Percentiles rank a stretch among this genome's conserved stretches.
Conservation (phyloP, 1,139 yeast species). For the Oligophagozyma castellii region DNA sequence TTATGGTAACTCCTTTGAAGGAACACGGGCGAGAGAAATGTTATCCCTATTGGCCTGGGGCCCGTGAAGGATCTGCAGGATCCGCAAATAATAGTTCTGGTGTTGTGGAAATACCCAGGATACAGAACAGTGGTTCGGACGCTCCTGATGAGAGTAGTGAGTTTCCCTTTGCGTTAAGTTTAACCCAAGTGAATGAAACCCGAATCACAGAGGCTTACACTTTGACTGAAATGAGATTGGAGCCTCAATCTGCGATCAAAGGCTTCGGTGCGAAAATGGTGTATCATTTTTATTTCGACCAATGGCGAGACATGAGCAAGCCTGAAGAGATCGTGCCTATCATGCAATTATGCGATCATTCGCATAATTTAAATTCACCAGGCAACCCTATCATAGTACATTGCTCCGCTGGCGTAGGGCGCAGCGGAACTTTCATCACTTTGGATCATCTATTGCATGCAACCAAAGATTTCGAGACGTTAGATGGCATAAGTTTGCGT, state of each 20-base stretch:
- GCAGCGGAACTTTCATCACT: constrained; percentile 63
- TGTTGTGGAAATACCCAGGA: constrained; percentile 6
- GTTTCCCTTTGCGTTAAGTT: constrained; percentile 11
- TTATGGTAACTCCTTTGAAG: constrained; percentile 75
- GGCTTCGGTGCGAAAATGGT: constrained; percentile 22
- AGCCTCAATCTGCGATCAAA: constrained; percentile 7
- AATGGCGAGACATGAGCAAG: constrained; percentile 34
- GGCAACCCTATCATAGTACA: constrained; percentile 37
- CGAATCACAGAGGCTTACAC: constrained; percentile 14
- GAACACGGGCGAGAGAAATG: constrained; percentile 57
- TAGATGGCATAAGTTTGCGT: constrained; percentile 1
- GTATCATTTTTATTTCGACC: constrained; percentile 31
- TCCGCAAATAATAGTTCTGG: constrained; percentile 2
- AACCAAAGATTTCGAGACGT: constrained; percentile 12
- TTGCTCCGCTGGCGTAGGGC: constrained; percentile 73
- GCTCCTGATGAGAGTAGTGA: constrained; percentile 9
- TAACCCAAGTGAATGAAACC: constrained; percentile 10
- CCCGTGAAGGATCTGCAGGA: constrained; percentile 1
- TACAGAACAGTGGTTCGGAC: constrained; percentile 12
- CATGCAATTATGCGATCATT: constrained; percentile 17
- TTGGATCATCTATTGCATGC: constrained; percentile 40
- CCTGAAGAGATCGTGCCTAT: constrained; percentile 28
- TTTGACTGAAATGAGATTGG: constrained; percentile 13
- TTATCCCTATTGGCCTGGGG: constrained; percentile 54
- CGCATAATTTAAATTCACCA: constrained; percentile 17